Percentiles rank a stretch among this genome's conserved stretches.
Conservation (phyloP, 495 filamentous ascomycete genomes). For the Hyaloscypha variabilis region DNA sequence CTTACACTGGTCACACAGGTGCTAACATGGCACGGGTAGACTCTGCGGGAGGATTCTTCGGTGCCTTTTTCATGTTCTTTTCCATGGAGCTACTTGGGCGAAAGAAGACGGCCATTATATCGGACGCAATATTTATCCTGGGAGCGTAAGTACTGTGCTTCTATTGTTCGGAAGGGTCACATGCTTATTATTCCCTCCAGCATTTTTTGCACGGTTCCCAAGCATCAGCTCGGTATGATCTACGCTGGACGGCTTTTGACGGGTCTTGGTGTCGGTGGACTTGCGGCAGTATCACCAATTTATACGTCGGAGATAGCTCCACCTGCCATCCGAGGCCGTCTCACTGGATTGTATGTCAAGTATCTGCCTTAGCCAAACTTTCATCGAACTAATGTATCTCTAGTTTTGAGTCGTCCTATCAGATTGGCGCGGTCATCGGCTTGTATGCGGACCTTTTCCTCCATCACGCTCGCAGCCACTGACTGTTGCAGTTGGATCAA, state of each 20-base stretch:
- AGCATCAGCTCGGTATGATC: constrained; percentile 34
- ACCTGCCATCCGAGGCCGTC: too few species aligned
- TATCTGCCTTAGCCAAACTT: constrained; percentile 44
- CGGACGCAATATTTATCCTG: constrained; percentile 33
- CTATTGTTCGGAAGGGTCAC: constrained; percentile 29
- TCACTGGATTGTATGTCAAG: constrained; percentile 57
- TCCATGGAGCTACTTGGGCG: constrained; percentile 32
- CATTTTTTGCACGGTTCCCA: constrained; percentile 27
- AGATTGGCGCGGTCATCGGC: constrained; percentile 36
- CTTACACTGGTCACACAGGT: constrained; percentile 37
- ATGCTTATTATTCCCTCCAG: constrained; percentile 30
- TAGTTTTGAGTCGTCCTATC: constrained; percentile 41
- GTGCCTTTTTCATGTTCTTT: constrained; percentile 13
- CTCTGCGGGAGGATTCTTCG: not conserved
- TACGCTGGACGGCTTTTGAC: constrained; percentile 44
- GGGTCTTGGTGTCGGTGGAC: constrained; percentile 52
- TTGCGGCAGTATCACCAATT: constrained; percentile 46
- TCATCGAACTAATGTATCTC: constrained; percentile 40
- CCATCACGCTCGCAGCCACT: constrained; percentile 31
- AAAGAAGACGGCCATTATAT: constrained; percentile 32
- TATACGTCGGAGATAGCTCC: constrained; percentile 36
- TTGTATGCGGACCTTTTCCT: constrained; percentile 32
- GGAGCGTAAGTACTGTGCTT: constrained; percentile 33
- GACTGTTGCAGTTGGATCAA: constrained; percentile 48
- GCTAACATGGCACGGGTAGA: constrained; percentile 33